phyloP scores from a whole-genome alignment of 768 basidiomycete genomes.

The Kwoniella dendrophila region DNA sequence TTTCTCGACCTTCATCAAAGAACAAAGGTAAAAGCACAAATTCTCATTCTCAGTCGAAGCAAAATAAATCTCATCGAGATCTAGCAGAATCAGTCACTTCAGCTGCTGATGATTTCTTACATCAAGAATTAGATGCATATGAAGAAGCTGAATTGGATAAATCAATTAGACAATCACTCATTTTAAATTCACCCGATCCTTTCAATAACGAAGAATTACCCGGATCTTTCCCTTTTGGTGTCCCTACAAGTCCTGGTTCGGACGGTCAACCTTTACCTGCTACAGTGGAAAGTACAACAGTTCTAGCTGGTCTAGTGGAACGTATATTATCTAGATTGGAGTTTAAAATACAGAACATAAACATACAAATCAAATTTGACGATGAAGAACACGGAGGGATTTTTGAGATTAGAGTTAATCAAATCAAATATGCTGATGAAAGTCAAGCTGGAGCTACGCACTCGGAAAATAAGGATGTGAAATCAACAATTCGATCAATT shows the following conservation, averaged over 20 bases:
- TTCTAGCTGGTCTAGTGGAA: slow-evolving; percentile 56
- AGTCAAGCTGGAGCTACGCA: slow-evolving; percentile 14
- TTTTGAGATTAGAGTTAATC: slow-evolving; percentile 45
- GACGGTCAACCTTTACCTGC: slow-evolving; percentile 19
- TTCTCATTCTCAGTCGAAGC: background rate
- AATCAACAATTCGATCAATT: slow-evolving; percentile 27
- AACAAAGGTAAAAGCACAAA: slow-evolving; percentile 50
- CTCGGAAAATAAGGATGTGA: slow-evolving; percentile 2
- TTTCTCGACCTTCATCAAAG: slow-evolving; percentile 36
- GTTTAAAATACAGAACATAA: slow-evolving; percentile 47
- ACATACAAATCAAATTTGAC: slow-evolving; percentile 35
- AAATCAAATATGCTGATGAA: slow-evolving; percentile 46
- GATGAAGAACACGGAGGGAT: slow-evolving; percentile 27
- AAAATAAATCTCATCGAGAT: slow-evolving; percentile 50
- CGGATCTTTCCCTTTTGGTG: slow-evolving; percentile 39
- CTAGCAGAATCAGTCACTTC: slow-evolving; percentile 77
- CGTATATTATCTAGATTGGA: slow-evolving; percentile 53
- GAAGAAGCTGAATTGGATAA: slow-evolving; percentile 73
- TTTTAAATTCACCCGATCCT: slow-evolving; percentile 39
- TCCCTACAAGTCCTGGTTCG: background rate
- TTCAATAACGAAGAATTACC: slow-evolving; percentile 38
- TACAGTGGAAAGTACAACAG: slow-evolving; percentile 49
- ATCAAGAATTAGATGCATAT: slow-evolving; percentile 71
- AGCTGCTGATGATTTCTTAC: slow-evolving; percentile 83
- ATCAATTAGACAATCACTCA: slow-evolving; percentile 64